Base-by-base conservation (phyloP, 2,329 filamentous ascomycete species). In the Colletotrichum nymphaeae region DNA sequence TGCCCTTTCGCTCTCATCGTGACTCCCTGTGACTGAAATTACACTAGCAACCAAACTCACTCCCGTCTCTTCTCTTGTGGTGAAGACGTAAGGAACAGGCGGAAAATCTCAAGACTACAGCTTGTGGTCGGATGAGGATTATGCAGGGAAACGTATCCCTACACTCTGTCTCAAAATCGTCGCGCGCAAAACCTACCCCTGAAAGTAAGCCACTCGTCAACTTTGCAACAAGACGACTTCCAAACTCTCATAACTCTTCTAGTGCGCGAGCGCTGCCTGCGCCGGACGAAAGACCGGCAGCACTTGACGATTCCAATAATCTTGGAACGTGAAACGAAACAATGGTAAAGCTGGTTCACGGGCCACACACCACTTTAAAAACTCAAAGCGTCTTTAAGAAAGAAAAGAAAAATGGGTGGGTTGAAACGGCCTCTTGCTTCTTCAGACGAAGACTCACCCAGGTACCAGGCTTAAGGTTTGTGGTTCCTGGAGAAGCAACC, bases 321-420 rank as follows among this genome's bases (percentile, higher is more conserved):
- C 32, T 53, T 55, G 55, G 46, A 30, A 52, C n/a, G 35, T 66
- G 60, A 73, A 73, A 73, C 71, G 42, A 71, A 66, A 70, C 60
- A 37, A 28, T n/a, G 26, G 42, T 56, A 49, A 42, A 60, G 35
- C 11, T 49, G 37, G 37, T 14, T 16, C 42, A 63, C 71, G 60
- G 35, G 37, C 52, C 28, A 62, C 52, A 68, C 64, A 55, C 63
- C 46, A 62, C 24, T 49, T 46, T 6, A 11, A n/a, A 14, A 22
- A 35, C 42, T 49, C 69, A 72, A 46, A 57, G 57, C 69, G 57
- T 57, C 16, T 19, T 52, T 52, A 28, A 28, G 37, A 42, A 19
- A 42, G 37, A 42, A 42, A 32, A 32, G 37, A 42, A 35, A 42
- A 67, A 64, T 72, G 56, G 35, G 59, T 19, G 35, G n/a, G 26